These are phyloP conservation scores for Bonia amplexicaulis DNA, from an alignment of 176 grass and related monocot species.

Conservation along the genomic window DNA sequence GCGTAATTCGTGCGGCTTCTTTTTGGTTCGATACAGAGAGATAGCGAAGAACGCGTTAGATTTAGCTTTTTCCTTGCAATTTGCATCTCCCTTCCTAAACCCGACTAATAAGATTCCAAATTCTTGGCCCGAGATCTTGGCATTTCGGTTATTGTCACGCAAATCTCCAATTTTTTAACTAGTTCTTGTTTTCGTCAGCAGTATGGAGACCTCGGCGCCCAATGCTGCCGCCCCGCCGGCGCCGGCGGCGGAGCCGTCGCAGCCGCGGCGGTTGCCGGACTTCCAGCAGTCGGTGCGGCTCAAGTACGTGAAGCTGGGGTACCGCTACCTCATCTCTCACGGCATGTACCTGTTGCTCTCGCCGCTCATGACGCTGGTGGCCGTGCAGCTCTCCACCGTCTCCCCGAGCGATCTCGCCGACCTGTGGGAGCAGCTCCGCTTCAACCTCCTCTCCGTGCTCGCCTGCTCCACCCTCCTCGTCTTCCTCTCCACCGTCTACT, in stretches of 20 bases:
- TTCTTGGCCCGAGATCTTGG: slow-evolving; percentile 24
- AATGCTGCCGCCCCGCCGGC: neutral
- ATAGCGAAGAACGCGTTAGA: neutral
- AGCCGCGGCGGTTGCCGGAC: slow-evolving; percentile 54
- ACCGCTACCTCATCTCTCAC: slow-evolving; percentile 95
- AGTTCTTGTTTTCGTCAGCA: neutral
- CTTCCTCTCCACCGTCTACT: slow-evolving; percentile 92
- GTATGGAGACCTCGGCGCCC: slow-evolving; percentile 35
- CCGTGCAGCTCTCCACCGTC: slow-evolving; percentile 75
- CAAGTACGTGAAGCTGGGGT: slow-evolving; percentile 96
- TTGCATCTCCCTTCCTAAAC: neutral
- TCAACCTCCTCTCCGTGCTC: slow-evolving; percentile 69
- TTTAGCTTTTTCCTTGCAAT: neutral
- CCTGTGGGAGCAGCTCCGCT: slow-evolving; percentile 73
- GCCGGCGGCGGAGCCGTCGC: neutral
- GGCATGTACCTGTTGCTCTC: slow-evolving; percentile 84
- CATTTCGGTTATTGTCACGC: neutral
- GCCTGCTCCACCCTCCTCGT: slow-evolving; percentile 83
- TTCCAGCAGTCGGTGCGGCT: slow-evolving; percentile 94
- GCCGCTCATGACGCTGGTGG: slow-evolving; percentile 63
- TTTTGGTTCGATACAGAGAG: slow-evolving; percentile 1
- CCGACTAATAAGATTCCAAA: neutral
- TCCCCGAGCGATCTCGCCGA: slow-evolving; percentile 50
- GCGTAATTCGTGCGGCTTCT: neutral
- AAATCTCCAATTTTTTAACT: neutral